Evolutionary conservation across 2,329 filamentous ascomycete species (phyloP).

Genomic region (Pseudonectria foliicola): DNA sequence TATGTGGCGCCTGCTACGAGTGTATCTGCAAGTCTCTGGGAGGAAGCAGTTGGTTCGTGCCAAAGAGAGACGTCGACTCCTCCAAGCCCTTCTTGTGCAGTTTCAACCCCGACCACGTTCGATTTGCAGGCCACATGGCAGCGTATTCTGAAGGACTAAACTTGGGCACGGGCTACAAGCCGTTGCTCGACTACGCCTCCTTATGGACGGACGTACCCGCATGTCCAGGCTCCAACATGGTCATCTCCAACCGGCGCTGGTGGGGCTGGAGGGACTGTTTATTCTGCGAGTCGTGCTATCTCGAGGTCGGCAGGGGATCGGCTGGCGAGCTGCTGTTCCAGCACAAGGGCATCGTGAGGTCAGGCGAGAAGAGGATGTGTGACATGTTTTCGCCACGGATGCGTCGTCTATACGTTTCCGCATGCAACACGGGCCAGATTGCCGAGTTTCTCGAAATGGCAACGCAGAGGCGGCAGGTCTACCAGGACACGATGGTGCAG

Average conservation of each 20-base stretch:
- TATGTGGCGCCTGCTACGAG: conserved; percentile 31
- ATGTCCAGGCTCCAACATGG: conserved; percentile 14
- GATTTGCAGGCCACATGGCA: conserved; percentile 17
- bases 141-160: conserved; percentile 21
- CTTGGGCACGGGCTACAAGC: conserved; percentile 13
- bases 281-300: conserved; percentile 32
- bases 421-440: conserved; percentile 18
- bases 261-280: conserved; percentile 31
- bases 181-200: conserved; percentile 22
- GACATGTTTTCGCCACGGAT: conserved; percentile 32
- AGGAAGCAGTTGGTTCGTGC: conserved; percentile 24
- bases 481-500: conserved; percentile 24
- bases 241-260: conserved; percentile 15
- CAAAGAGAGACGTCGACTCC: conserved; percentile 8
- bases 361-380: conserved; percentile 22
- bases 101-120: conserved; percentile 26
- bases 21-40: conserved; percentile 24
- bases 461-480: conserved; percentile 22
- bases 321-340: conserved; percentile 23
- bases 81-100: conserved; percentile 23
- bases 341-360: conserved; percentile 15
- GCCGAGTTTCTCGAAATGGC: conserved; percentile 20
- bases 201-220: conserved; percentile 23
- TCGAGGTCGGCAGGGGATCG: conserved; percentile 24
- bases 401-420: conserved; percentile 25